Percentiles rank a stretch among this genome's conserved stretches.
These are phyloP conservation scores for Phytopythium vexans DNA, from an alignment of 352 stramenopile species.

Conservation along the genomic window DNA sequence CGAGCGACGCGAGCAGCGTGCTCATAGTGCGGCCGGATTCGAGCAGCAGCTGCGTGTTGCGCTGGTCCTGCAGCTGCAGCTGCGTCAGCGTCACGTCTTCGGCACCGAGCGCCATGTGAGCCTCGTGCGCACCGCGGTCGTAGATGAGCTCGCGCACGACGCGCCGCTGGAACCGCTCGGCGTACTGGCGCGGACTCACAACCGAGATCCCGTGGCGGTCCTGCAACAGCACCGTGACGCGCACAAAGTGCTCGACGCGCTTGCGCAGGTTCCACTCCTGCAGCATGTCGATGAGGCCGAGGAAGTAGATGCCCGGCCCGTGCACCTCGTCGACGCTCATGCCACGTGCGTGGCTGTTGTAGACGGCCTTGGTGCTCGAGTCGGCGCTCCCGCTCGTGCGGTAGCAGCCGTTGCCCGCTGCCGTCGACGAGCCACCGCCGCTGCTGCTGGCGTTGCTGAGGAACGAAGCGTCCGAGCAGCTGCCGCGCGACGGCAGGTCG, in stretches of 20 bases:
- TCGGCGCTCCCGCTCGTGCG: slow-evolving; percentile 34
- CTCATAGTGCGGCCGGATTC: slow-evolving; percentile 47
- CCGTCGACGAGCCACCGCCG: slow-evolving; percentile 10
- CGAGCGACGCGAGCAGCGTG: slow-evolving; percentile 52
- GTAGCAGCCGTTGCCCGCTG: slow-evolving; percentile 7
- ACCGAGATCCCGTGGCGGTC: slow-evolving; percentile 71
- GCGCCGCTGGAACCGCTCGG: slow-evolving; percentile 72
- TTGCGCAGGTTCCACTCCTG: slow-evolving; percentile 94
- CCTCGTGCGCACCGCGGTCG: slow-evolving; percentile 24
- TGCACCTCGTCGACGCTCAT: slow-evolving; percentile 86
- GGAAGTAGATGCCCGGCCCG: slow-evolving; percentile 92
- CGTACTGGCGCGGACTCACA: slow-evolving; percentile 68
- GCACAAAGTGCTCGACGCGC: slow-evolving; percentile 82
- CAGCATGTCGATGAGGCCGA: slow-evolving; percentile 95
- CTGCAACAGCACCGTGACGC: slow-evolving; percentile 69
- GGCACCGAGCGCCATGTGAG: slow-evolving; percentile 11
- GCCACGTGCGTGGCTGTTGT: slow-evolving; percentile 40
- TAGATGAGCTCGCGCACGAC: slow-evolving; percentile 77
- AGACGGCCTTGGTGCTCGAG: slow-evolving; percentile 42
- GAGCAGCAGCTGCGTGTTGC: slow-evolving; percentile 29
- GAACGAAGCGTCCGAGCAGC: slow-evolving; percentile 21
- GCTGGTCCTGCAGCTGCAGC: slow-evolving; percentile 40
- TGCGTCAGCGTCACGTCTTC: slow-evolving; percentile 34
- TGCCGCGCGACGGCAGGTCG: slow-evolving; percentile 24
- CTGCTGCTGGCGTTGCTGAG: slow-evolving; percentile 29